phyloP scores from a whole-genome alignment of 2,329 filamentous ascomycete genomes.

The Neofusicoccum cordaticola region DNA sequence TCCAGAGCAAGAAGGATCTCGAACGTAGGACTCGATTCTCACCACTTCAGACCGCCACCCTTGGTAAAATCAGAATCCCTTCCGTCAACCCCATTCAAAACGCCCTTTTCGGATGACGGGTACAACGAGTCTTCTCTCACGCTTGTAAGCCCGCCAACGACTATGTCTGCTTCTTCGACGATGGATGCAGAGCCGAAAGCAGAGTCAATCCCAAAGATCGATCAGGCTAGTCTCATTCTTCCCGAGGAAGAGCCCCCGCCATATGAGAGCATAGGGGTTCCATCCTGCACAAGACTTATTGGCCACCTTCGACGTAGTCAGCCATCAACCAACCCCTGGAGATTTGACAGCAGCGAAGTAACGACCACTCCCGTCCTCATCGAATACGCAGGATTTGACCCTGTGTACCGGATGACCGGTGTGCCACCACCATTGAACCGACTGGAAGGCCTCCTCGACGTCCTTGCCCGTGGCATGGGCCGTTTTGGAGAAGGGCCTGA shows the following conservation, averaged over 20 bases:
- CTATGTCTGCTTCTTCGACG: not conserved
- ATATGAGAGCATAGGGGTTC: conserved; percentile 47
- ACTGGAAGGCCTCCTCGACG: conserved; percentile 40
- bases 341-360: conserved; percentile 31
- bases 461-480: conserved; percentile 23
- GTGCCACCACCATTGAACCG: conserved; percentile 46
- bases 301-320: conserved; percentile 38
- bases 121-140: conserved; percentile 43
- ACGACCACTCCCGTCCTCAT: conserved; percentile 59
- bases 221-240: conserved; percentile 41
- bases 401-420: conserved; percentile 46
- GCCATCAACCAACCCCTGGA: conserved; percentile 38
- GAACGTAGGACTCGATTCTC: not conserved
- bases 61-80: conserved; percentile 3
- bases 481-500: conserved; percentile 26
- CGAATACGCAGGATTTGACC: conserved; percentile 61
- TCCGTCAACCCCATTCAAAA: conserved; percentile 1
- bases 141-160: conserved; percentile 42
- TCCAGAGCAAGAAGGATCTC: conserved; percentile 58
- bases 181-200: conserved; percentile 10
- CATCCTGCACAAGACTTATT: conserved; percentile 44
- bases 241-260: conserved; percentile 49
- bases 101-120: conserved; percentile 4
- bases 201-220: conserved; percentile 40
- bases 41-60: not conserved